Evolutionary conservation across 371 early-diverging fungal genomes (phyloP).

Genomic region (Parasitella parasitica): DNA sequence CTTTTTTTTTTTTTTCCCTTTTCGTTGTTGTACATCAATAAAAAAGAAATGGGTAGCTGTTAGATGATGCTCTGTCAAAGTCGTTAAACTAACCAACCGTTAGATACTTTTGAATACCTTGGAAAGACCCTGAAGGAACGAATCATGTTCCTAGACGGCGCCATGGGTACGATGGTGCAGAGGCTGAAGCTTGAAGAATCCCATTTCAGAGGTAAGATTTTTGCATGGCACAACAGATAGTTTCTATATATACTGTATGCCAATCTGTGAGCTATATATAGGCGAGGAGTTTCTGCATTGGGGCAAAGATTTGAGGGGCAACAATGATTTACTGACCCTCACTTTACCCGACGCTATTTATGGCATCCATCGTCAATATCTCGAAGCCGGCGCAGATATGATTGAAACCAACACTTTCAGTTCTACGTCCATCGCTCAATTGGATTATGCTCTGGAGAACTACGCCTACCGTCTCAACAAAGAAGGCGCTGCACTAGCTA

Average conservation of each 20-base stretch:
- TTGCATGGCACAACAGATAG: neutral
- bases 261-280: conserved; percentile 17
- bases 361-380: conserved; percentile 83
- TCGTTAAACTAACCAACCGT: neutral
- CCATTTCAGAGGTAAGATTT: conserved; percentile 74
- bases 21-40: neutral
- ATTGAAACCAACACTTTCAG: conserved; percentile 95
- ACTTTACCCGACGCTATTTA: conserved; percentile 88
- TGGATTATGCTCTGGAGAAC: conserved; percentile 83
- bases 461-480: conserved; percentile 90
- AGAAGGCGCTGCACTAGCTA: conserved; percentile 85
- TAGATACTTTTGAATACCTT: conserved; percentile 67
- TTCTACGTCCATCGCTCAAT: conserved; percentile 86
- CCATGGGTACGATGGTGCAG: conserved; percentile 95
- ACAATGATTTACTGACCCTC: conserved; percentile 91
- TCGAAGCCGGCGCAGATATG: conserved; percentile 91
- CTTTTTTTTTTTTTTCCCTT: neutral
- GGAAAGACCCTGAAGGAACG: conserved; percentile 72
- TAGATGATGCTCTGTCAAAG: too few relatives aligned
- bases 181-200: conserved; percentile 75
- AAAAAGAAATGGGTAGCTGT: neutral
- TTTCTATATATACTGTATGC: too few relatives aligned
- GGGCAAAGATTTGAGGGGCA: conserved; percentile 85
- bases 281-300: conserved; percentile 81
- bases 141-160: conserved; percentile 93